A percentile compares a stretch with the other conserved stretches of the same genome.
These are phyloP conservation scores for Brassica balearica DNA, from an alignment of 441 rosid species.

Conservation along the genomic window DNA sequence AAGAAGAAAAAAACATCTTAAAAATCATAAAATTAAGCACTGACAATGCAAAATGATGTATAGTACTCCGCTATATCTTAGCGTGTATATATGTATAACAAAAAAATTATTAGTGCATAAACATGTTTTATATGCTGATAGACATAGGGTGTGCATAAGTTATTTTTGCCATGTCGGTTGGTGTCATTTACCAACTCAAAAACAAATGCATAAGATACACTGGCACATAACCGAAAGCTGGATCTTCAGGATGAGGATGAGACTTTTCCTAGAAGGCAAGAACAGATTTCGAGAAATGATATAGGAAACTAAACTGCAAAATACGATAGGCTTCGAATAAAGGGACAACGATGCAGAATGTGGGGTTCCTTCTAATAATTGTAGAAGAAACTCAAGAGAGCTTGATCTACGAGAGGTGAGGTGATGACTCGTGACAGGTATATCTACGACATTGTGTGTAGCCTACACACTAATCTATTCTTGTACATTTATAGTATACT, in stretches of 20 bases:
- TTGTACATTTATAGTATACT: constrained; percentile 17
- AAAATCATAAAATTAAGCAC: neutral
- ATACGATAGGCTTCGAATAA: constrained; percentile 24
- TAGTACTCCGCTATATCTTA: neutral
- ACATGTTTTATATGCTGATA: neutral
- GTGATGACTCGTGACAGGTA: constrained; percentile 33
- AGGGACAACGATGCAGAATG: constrained; percentile 44
- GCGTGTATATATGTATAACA: constrained; percentile 2
- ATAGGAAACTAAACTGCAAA: constrained; percentile 20
- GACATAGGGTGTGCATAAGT: neutral
- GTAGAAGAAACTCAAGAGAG: constrained; percentile 36
- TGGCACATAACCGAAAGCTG: neutral
- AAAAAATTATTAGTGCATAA: neutral
- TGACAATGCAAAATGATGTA: neutral
- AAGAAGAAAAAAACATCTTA: neutral
- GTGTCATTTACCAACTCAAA: neutral
- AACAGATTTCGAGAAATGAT: constrained; percentile 35
- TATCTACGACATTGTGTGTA: constrained; percentile 26
- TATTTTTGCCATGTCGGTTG: constrained; percentile 1
- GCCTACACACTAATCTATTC: constrained; percentile 31
- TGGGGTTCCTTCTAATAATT: constrained; percentile 41
- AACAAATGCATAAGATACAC: neutral
- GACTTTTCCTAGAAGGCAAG: constrained; percentile 35
- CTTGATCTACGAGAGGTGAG: constrained; percentile 27
- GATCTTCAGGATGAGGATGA: constrained; percentile 5